These are phyloP conservation scores for Xylariales sp. DNA, from an alignment of 2,329 filamentous ascomycete species.

Conservation along the genomic window DNA sequence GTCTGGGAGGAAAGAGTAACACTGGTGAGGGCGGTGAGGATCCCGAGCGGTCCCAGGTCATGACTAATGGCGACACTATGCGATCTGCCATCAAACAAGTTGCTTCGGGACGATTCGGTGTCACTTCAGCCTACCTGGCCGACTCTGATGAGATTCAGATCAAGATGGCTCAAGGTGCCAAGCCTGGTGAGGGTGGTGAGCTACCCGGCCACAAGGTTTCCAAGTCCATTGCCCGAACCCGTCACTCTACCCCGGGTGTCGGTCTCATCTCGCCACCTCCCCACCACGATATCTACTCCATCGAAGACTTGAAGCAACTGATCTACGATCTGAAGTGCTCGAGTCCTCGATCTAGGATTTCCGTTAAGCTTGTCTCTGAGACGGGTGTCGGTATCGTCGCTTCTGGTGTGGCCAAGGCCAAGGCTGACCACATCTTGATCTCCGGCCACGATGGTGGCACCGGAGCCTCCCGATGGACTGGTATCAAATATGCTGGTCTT, in stretches of 20 bases:
- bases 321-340: constrained; percentile 98
- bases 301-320: constrained; percentile 94
- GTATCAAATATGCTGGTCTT: constrained; percentile 96
- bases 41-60: constrained; percentile 77
- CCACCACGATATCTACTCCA: constrained; percentile 98
- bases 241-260: constrained; percentile 93
- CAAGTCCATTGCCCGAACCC: constrained; percentile 85
- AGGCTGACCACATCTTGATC: constrained; percentile 94
- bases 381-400: constrained; percentile 97
- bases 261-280: constrained; percentile 93
- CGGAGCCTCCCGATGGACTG: constrained; percentile 94
- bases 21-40: constrained; percentile 97
- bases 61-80: constrained; percentile 95
- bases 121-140: constrained; percentile 89
- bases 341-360: constrained; percentile 85
- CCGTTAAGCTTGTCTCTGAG: constrained; percentile 96
- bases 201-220: constrained; percentile 96
- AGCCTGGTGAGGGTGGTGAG: constrained; percentile 96
- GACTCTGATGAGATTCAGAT: constrained; percentile 97
- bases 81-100: constrained; percentile 97
- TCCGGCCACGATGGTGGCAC: constrained; percentile 96
- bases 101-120: constrained; percentile 91
- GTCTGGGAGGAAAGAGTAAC: constrained; percentile 93
- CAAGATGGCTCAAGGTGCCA: constrained; percentile 98
- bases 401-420: constrained; percentile 94